These are phyloP conservation scores for Ajuga reptans DNA, from an alignment of 305 asterid species.

Conservation along the genomic window DNA sequence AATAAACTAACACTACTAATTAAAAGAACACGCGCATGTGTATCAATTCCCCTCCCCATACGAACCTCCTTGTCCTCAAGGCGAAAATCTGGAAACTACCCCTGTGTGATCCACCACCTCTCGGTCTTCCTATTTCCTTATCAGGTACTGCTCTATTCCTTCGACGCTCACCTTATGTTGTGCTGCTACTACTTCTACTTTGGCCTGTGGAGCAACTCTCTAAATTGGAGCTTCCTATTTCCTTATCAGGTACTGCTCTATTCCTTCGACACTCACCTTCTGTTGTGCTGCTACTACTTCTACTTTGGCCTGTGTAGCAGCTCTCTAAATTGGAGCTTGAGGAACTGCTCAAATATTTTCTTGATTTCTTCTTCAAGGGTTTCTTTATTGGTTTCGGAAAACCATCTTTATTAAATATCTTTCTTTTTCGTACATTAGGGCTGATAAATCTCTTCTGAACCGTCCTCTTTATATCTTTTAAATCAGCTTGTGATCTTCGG, in stretches of 20 bases:
- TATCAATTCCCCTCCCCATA: no score
- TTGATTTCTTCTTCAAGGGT: slow-evolving; percentile 41
- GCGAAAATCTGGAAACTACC: no score
- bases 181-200: slow-evolving; percentile 30
- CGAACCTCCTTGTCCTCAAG: no score
- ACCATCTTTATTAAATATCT: slow-evolving; percentile 38
- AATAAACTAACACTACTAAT: no score
- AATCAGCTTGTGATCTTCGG: slow-evolving; percentile 15
- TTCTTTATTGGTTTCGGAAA: slow-evolving; percentile 39
- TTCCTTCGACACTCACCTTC: slow-evolving; percentile 32
- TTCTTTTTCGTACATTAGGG: slow-evolving; percentile 42
- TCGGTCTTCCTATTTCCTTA: slow-evolving; percentile 15
- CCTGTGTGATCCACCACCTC: slow-evolving; percentile 18
- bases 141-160: no score
- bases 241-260: no score
- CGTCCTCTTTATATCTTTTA: slow-evolving; percentile 33
- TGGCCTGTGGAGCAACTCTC: slow-evolving; percentile 46
- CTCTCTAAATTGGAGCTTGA: slow-evolving; percentile 52
- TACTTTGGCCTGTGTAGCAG: slow-evolving; percentile 40
- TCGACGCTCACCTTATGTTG: slow-evolving; percentile 27
- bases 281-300: slow-evolving; percentile 27
- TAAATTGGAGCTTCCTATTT: slow-evolving; percentile 50
- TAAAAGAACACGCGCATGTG: no score
- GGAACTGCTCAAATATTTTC: slow-evolving; percentile 39
- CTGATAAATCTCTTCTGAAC: slow-evolving; percentile 34